Base-by-base conservation (phyloP, 2,329 filamentous ascomycete genomes). In the Fonsecaea monophora region DNA sequence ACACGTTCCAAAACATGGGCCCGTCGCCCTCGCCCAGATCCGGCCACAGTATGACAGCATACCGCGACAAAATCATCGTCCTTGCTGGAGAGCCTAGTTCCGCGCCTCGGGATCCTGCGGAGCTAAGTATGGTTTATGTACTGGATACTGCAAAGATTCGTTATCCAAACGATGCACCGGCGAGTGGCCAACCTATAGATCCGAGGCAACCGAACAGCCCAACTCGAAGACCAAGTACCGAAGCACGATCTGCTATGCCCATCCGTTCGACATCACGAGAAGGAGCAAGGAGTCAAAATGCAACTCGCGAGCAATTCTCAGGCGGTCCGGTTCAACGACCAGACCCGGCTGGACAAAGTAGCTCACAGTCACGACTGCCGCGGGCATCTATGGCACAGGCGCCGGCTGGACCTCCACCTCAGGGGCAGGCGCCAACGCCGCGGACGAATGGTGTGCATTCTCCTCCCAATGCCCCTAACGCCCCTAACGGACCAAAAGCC, bases 1-100 rank as follows among this genome's bases (percentile, higher is more conserved):
- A 98, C 78, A 99, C 95, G 40, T 99, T 99, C 80, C 95, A 99
- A 76, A 99, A 99, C 76, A 99, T 99, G 95, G 95, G 95, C 0
- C 94, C 94, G 2, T 96, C 94, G 0, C 95, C 95, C 0, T 97
- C 94, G 2, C 89, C 95, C 37, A 87, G 95, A 67, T 98, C 94
- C 15, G 95, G 95, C 1, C 95, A 99, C 78, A 97, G 93, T 78
- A 98, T 99, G 95, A 98, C 95, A 1, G 89, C 93, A 1, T 92
- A 94, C 69, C 92, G 92, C 35, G 97, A 97, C 78, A 91, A 94
- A 67, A 90, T 99, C 69, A 90, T 98, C 56, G 92, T 98, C 48
- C 84, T 98, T 37, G 96, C 92, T 42, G 95, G 95, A 70, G 96
- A 99, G 78, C 95, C 95, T 13, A 98, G 94, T 77, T 94, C 93